phyloP scores from a whole-genome alignment of 805 yeast genomes.

The Barnettozyma sp. region DNA sequence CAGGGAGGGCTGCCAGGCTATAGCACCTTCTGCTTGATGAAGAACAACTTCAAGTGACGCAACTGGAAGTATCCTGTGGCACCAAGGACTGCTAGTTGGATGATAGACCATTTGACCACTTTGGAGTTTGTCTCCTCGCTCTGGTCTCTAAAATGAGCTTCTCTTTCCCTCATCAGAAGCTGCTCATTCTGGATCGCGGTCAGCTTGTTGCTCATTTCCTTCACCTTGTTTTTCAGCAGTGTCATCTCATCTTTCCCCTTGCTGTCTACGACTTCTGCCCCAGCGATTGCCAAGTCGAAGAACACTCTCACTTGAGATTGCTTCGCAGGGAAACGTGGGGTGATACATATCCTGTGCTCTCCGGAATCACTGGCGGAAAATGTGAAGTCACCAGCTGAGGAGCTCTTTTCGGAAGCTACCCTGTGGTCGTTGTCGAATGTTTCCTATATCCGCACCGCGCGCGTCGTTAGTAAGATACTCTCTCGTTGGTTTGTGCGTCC shows the following conservation, averaged over 20 bases:
- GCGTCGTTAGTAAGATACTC: neutral
- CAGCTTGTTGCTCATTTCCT: conserved; percentile 50
- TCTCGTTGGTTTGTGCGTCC: too few relatives aligned
- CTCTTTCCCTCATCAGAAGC: conserved; percentile 54
- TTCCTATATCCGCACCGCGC: conserved; percentile 35
- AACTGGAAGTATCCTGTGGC: conserved; percentile 73
- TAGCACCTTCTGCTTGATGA: conserved; percentile 80
- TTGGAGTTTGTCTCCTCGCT: conserved; percentile 69
- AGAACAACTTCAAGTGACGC: conserved; percentile 70
- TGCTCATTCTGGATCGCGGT: conserved; percentile 60
- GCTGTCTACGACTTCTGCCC: conserved; percentile 56
- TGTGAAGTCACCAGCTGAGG: conserved; percentile 59
- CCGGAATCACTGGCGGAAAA: conserved; percentile 81
- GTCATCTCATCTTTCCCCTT: conserved; percentile 48
- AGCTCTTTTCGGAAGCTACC: conserved; percentile 61
- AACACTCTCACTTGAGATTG: conserved; percentile 56
- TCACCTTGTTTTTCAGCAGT: conserved; percentile 47
- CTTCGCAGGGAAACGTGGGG: conserved; percentile 38
- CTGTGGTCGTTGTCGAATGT: conserved; percentile 78
- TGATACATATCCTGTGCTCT: conserved; percentile 78
- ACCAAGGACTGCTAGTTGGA: conserved; percentile 62
- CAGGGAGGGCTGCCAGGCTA: too few relatives aligned
- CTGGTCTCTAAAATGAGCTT: conserved; percentile 68
- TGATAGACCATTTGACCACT: conserved; percentile 65
- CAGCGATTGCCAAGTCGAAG: conserved; percentile 67